Base-by-base conservation (phyloP, 345 rosid species). In the Euphorbia peplus region DNA sequence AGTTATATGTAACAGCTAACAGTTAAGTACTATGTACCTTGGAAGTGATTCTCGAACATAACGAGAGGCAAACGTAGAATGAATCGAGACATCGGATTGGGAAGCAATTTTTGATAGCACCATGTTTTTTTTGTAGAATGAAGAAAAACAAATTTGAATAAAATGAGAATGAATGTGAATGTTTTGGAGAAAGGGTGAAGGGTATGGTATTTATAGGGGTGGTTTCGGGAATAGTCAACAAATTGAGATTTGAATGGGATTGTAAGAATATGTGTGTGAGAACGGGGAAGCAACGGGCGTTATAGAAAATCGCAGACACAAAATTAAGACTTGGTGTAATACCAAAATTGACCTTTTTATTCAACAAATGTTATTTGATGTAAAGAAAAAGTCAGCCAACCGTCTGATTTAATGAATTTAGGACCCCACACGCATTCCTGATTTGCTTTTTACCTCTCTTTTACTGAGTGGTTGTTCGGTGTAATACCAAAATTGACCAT, bases 41-140 rank as follows among this genome's bases (percentile, higher is more conserved):
- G 97, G 92, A 47, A 90, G 86, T 26, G 97, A 84, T 71, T 55
- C 80, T 18, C 95, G 89, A 62, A 90, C 97, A 55, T 90, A 90
- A 55, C 92, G 97, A 64, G 97, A 90, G 56, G 97, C 89, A 60
- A 90, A 90, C 8, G 97, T 90, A 64, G 95, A 88, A 74, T 90
- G 95, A 62, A 90, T 60, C n/a, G 97, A 88, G 19, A 77, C 84
- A 56, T 90, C 92, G 2, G 95, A 83, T 25, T 88, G 77, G 0
- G 91, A 88, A 64, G 81, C 82, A 0, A 83, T 85, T 69, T 81
- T 85, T 0, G 95, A 84, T 24, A 90, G 84, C 77, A 84, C 95
- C 97, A 90, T 90, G n/a, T 1, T 26, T 52, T 44, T 1, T n/a
- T 4, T 13, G 3, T 7, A 0, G 18, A 55, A 12, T 5, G 14